Evolutionary conservation across 2,329 filamentous ascomycete genomes (phyloP), one percentile per base, ranked within the genome.

Genomic region (Cyphellophora europaea): DNA sequence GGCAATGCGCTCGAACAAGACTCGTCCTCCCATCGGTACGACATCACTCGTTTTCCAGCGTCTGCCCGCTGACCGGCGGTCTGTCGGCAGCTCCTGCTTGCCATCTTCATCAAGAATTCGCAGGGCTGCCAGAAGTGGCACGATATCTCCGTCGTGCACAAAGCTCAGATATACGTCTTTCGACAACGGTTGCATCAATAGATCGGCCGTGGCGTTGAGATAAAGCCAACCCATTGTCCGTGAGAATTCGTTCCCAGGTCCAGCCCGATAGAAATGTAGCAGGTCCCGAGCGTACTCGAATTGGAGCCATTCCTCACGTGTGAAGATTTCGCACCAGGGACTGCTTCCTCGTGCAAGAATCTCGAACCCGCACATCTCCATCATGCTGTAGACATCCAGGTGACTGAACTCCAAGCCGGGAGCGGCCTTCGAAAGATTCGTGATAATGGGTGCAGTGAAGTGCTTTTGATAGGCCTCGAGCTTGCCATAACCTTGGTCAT

Each of bases 351-450:
- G 61, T 0, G 66, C 65, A 2, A 69, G 63, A 0, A 60, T 71
- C 51, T 77, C 73, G 43, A 76, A 77, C 1, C 69, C 72, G 48
- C 72, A 77, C 58, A 75, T 66, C 44, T 76, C 71, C 49, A 76
- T 72, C 72, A 77, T 76, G 38, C 65, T 61, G 46, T 67, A 77
- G 23, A 76, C 52, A 35, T 76, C 71, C 3, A 56, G 47, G 30
- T 64, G 56, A 0, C 53, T 57, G 37, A 72, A 62, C 11, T 48
- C 33, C 25, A 72, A 54, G 2, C 52, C 56, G 3, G 64, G 55
- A 19, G 62, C 63, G n/a, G 65, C 54, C 5, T 58, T 42, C 1
- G 49, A 45, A 4, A 76, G 52, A 13, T 71, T 59, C 11, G 58
- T 39, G 21, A 59, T 56, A 27, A 74, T 69, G 11, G 56, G 44